Conservation (phyloP, 2,329 filamentous ascomycete genomes). For the Stemphylium vesicarium region DNA sequence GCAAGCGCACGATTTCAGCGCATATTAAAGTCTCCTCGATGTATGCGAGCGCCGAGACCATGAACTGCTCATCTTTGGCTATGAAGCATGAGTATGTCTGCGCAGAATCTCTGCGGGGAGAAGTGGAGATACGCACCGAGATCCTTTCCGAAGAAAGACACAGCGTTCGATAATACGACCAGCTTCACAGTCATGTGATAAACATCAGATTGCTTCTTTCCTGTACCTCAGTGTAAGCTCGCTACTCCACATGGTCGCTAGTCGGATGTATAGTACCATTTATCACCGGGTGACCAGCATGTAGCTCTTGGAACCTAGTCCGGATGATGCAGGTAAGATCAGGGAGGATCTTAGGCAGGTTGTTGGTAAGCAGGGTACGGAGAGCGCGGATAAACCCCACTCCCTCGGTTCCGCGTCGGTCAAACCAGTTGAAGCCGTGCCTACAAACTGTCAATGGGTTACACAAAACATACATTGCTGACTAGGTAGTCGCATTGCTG, state of each 20-base stretch:
- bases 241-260: too few species aligned
- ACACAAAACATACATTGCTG: not conserved
- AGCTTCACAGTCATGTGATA: conserved; percentile 22
- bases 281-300: conserved; percentile 8
- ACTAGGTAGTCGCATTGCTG: not conserved
- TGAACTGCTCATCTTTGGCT: conserved; percentile 33
- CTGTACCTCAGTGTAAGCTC: not conserved
- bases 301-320: conserved; percentile 17
- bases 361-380: conserved; percentile 30
- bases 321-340: conserved; percentile 17
- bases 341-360: conserved; percentile 23
- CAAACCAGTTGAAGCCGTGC: conserved; percentile 42
- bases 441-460: conserved; percentile 24
- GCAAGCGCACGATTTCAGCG: conserved; percentile 32
- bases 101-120: not conserved
- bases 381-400: conserved; percentile 30
- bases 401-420: conserved; percentile 35
- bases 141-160: conserved; percentile 25
- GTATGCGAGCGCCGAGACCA: conserved; percentile 25
- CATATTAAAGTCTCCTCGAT: conserved; percentile 33
- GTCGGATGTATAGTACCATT: not conserved
- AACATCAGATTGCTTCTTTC: conserved; percentile 15
- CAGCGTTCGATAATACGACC: conserved; percentile 20
- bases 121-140: conserved; percentile 3
- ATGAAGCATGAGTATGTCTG: not conserved